These are phyloP conservation scores for Pythium myriotylum DNA, from an alignment of 352 stramenopile species.

Conservation along the genomic window DNA sequence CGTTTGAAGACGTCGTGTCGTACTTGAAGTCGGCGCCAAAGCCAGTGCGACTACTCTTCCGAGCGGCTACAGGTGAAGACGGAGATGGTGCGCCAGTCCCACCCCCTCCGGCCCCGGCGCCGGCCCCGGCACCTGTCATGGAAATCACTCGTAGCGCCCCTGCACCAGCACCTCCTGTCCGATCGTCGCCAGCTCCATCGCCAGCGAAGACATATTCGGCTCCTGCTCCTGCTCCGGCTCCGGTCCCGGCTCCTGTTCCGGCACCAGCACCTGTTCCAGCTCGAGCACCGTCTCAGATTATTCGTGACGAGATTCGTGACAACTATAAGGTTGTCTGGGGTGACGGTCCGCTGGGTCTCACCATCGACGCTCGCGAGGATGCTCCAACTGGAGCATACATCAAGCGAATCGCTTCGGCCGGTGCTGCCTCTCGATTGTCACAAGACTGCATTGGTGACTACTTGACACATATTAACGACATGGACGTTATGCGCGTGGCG, in stretches of 20 bases:
- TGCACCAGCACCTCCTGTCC: background rate
- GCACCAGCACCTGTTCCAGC: constrained; percentile 16
- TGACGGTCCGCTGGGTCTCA: constrained; percentile 70
- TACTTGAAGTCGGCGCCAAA: constrained; percentile 84
- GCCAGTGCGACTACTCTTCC: constrained; percentile 74
- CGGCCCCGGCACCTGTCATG: constrained; percentile 10
- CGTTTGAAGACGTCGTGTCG: constrained; percentile 82
- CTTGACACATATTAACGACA: constrained; percentile 86
- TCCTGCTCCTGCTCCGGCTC: constrained; percentile 12
- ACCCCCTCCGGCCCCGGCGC: background rate
- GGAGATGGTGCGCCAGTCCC: constrained; percentile 24
- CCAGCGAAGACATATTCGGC: constrained; percentile 30
- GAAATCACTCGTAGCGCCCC: constrained; percentile 19
- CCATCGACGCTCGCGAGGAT: constrained; percentile 73
- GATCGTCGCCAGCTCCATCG: constrained; percentile 18
- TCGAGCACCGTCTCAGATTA: constrained; percentile 31
- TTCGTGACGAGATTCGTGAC: constrained; percentile 34
- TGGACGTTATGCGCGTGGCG: constrained; percentile 69
- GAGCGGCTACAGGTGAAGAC: constrained; percentile 44
- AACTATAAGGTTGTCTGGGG: constrained; percentile 86
- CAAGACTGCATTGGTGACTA: constrained; percentile 83
- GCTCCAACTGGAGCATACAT: constrained; percentile 66
- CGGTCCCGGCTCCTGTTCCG: constrained; percentile 6
- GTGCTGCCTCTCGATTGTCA: constrained; percentile 71
- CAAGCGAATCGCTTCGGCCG: constrained; percentile 75